Percentiles rank a stretch among this genome's conserved stretches.
These are phyloP conservation scores for Colletotrichum truncatum DNA, from an alignment of 2,329 filamentous ascomycete species.

Conservation along the genomic window DNA sequence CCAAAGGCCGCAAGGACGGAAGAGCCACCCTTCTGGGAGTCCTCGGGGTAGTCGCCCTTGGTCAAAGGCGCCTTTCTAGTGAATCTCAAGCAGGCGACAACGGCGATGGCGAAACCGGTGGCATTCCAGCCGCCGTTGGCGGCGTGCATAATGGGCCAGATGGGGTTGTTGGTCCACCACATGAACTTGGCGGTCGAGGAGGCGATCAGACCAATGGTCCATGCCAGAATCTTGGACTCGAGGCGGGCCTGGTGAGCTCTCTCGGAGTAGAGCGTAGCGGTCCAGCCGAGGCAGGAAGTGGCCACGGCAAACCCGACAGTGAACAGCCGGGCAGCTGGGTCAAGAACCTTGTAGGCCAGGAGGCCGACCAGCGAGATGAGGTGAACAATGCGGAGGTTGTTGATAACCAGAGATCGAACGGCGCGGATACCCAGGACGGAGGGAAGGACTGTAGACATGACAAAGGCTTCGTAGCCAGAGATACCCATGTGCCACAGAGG, in stretches of 20 bases:
- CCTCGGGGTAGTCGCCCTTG: conserved; percentile 42
- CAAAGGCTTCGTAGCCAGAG: conserved; percentile 90
- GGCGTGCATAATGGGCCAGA: conserved; percentile 94
- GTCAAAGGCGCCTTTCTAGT: conserved; percentile 71
- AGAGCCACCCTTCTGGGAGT: conserved; percentile 66
- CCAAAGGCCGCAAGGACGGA: conserved; percentile 78
- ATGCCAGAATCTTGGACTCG: conserved; percentile 84
- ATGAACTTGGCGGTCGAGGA: conserved; percentile 93
- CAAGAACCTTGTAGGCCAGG: conserved; percentile 78
- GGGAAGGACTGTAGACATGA: conserved; percentile 86
- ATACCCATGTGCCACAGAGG: conserved; percentile 99
- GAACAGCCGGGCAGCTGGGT: conserved; percentile 81
- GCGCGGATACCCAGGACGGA: conserved; percentile 77
- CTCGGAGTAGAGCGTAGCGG: conserved; percentile 82
- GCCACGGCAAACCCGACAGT: conserved; percentile 82
- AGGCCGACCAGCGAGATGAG: conserved; percentile 82
- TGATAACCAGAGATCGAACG: conserved; percentile 73
- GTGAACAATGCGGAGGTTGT: conserved; percentile 76
- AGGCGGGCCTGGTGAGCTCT: conserved; percentile 77
- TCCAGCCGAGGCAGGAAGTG: conserved; percentile 85
- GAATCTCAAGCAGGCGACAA: conserved; percentile 80
- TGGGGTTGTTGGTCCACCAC: conserved; percentile 92
- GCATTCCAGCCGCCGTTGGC: conserved; percentile 94
- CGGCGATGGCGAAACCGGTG: conserved; percentile 77
- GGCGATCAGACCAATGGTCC: conserved; percentile 81